Conservation (phyloP, 345 rosid genomes). For the Citrus maxima region DNA sequence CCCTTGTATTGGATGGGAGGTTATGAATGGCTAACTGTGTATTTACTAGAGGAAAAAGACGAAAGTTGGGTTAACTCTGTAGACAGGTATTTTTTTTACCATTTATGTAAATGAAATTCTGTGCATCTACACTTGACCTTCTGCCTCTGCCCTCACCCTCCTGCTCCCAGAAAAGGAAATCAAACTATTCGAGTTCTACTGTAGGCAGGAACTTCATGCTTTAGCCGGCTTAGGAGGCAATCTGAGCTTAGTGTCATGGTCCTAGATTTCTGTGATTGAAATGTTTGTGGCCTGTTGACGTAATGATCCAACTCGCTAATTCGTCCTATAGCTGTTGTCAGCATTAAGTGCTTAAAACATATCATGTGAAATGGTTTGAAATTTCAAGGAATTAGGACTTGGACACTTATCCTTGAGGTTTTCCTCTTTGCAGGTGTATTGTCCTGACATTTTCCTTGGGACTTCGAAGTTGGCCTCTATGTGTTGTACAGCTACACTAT, state of each 20-base stretch:
- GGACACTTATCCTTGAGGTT: conserved; percentile 11
- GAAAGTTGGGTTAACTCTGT: neutral
- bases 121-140: neutral
- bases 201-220: neutral
- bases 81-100: neutral
- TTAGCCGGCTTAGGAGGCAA: neutral
- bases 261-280: conserved; percentile 10
- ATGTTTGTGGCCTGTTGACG: neutral
- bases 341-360: neutral
- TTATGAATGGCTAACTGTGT: neutral
- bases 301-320: neutral
- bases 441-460: conserved; percentile 10
- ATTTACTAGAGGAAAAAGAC: neutral
- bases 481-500: conserved; percentile 44
- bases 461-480: conserved; percentile 46
- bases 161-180: neutral
- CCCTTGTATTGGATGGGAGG: neutral
- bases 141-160: neutral
- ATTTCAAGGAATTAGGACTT: conserved; percentile 12
- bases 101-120: neutral
- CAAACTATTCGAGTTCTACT: neutral
- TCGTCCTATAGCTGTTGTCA: neutral
- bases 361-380: neutral
- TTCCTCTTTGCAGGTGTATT: conserved; percentile 47
- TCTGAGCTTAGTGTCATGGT: conserved; percentile 9